Conservation (phyloP, 305 asterid genomes). For the Fraxinus ornus region DNA sequence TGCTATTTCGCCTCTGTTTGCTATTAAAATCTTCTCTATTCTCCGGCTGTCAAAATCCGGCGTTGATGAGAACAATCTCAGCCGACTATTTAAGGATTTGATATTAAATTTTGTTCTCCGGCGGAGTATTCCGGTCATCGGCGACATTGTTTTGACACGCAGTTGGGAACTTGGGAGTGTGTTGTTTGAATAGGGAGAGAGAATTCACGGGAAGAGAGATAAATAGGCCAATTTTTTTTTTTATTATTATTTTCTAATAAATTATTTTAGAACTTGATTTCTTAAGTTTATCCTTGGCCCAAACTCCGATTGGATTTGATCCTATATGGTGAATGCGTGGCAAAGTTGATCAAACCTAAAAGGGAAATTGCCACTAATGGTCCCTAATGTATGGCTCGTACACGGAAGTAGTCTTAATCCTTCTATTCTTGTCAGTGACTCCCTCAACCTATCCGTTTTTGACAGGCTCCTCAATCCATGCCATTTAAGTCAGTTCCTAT, state of each 20-base stretch:
- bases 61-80: conserved; percentile 44
- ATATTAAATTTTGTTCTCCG: conserved; percentile 26
- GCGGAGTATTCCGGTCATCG: conserved; percentile 43
- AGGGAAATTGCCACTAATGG: neutral
- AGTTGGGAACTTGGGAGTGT: neutral
- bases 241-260: neutral
- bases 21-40: conserved; percentile 80
- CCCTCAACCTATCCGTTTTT: neutral
- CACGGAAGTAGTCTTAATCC: neutral
- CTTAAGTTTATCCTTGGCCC: neutral
- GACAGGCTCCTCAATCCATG: neutral
- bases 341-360: neutral
- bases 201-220: neutral
- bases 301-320: neutral
- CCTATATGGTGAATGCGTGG: neutral
- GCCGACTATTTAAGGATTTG: conserved; percentile 16
- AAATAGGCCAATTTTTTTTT: neutral
- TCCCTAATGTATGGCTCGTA: neutral
- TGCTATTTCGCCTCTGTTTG: conserved; percentile 95
- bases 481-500: no score
- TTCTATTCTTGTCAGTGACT: neutral
- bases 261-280: neutral
- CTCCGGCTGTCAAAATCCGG: conserved; percentile 26
- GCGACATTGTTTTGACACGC: conserved; percentile 44
- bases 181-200: neutral